A percentile compares a stretch with the other conserved stretches of the same genome.
Evolutionary conservation across 23 red algal genomes (phyloP).

Genomic region (Chondrus crispus): DNA sequence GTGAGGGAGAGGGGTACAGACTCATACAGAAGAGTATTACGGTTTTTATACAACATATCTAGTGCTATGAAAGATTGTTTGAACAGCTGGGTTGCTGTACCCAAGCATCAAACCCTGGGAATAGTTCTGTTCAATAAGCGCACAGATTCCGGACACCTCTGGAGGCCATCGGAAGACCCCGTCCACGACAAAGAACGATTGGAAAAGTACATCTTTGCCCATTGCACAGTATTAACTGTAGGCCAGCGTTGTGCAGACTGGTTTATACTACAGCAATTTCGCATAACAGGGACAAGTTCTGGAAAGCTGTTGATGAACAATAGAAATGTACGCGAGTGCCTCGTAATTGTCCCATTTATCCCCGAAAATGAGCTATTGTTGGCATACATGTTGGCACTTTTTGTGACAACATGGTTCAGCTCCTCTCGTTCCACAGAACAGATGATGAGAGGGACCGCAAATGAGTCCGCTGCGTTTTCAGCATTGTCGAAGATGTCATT

Average conservation of each 20-base stretch:
- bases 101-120: background rate
- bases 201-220: background rate
- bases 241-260: background rate
- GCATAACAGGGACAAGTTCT: background rate
- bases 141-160: background rate
- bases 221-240: background rate
- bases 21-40: background rate
- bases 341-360: background rate
- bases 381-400: background rate
- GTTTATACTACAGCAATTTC: background rate
- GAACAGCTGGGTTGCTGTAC: background rate
- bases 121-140: background rate
- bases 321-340: background rate
- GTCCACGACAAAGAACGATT: background rate
- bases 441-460: background rate
- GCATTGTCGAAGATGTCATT: background rate
- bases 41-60: background rate
- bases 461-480: background rate
- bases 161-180: background rate
- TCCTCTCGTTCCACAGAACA: background rate
- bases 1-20: background rate
- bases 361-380: background rate
- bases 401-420: background rate
- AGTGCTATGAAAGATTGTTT: background rate
- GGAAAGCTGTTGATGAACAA: background rate